Evolutionary conservation across 2,329 filamentous ascomycete species (phyloP).

Genomic region (Aspergillus latus): DNA sequence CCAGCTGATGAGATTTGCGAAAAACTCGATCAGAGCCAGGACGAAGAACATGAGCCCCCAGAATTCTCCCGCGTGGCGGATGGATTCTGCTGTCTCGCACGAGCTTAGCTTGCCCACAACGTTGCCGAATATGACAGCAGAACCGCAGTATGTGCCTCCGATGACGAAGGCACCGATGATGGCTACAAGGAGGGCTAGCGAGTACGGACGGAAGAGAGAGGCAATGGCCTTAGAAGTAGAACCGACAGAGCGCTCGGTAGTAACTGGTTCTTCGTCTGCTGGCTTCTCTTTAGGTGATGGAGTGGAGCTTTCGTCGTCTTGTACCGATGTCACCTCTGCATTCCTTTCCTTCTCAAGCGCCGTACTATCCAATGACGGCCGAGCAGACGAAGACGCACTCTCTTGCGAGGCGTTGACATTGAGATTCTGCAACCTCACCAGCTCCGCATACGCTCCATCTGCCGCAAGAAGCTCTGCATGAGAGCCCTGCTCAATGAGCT

Average conservation of each 20-base stretch:
- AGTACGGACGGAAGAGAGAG: constrained; percentile 11
- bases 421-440: constrained; percentile 50
- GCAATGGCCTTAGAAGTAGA: constrained; percentile 4
- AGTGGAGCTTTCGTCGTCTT: neutral
- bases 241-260: neutral
- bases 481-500: constrained; percentile 35
- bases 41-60: constrained; percentile 62
- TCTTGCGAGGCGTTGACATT: constrained; percentile 4
- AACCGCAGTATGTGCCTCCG: constrained; percentile 13
- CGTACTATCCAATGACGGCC: constrained; percentile 17
- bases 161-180: constrained; percentile 51
- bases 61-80: constrained; percentile 49
- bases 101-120: constrained; percentile 58
- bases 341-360: constrained; percentile 26
- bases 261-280: neutral
- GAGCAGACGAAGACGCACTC: neutral
- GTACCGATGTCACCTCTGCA: neutral
- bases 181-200: constrained; percentile 25
- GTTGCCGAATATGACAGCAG: constrained; percentile 59
- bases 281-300: neutral
- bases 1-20: constrained; percentile 63
- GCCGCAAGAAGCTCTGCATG: constrained; percentile 33
- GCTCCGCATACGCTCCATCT: constrained; percentile 49
- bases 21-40: constrained; percentile 59
- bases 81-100: constrained; percentile 51